Base-by-base conservation (phyloP, 1,284 basidiomycete species). In the Apiotrichum mycotoxinovorans region DNA sequence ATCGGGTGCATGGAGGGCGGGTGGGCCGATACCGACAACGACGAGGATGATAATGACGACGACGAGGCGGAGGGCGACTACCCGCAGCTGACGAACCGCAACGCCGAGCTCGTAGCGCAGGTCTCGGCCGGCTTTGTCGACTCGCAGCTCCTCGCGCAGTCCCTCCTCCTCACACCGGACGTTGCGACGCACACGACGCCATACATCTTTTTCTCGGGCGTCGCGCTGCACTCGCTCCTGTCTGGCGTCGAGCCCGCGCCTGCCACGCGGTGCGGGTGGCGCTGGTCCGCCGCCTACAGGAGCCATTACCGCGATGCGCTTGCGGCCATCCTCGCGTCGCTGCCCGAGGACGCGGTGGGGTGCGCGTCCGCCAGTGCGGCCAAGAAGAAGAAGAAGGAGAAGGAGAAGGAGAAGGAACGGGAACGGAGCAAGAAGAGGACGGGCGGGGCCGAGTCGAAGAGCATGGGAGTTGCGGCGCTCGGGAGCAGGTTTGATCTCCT, bases 101-200 rank as follows among this genome's bases (percentile, higher is more conserved):
- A 85, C 63, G 79, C 89, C 25, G 87, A 90, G 63, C 80, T 91
- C 20, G 80, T 83, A 42, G 86, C 88, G 0, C 88, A 91, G 66
- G 66, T 85, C 9, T 74, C 84, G 2, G 80, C 82, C 52, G 82
- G 85, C 1, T 68, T 87, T 57, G 55, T 62, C 0, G 74, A 76
- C 48, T 43, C 62, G 4, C 50, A 62, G 7, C 35, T 65, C 8
- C 66, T 78, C 12, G 70, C 75, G 10, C 72, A 77, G 51, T 57
- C 73, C 4, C 63, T 78, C 14, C 65, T 76, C 10, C 62, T 78
- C 26, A 30, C 27, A 18, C 27, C 40, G 48, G 49, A 14, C 14
- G 37, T 41, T 2, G 47, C 22, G 12, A 70, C 69, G 0, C 72
- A 75, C 51, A 45, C 67, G 2, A 64, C 57, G 10, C 70, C 72